phyloP scores from a whole-genome alignment of 2,329 filamentous ascomycete species.

The Knufia petricola region DNA sequence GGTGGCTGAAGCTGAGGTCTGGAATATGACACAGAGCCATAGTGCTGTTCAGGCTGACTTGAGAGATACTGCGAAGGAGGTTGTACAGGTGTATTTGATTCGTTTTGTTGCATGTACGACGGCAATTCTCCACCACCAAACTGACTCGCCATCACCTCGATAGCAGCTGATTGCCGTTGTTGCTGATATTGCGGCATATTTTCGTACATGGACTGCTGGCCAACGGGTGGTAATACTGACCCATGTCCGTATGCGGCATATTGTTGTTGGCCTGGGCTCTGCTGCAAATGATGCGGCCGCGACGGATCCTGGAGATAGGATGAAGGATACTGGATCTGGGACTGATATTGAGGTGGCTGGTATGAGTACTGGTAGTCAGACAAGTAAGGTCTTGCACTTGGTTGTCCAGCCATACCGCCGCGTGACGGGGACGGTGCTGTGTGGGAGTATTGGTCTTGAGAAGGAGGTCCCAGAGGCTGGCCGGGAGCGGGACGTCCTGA shows the following conservation, averaged over 20 bases:
- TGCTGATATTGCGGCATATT: constrained; percentile 61
- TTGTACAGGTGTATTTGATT: constrained; percentile 49
- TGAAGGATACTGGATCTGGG: constrained; percentile 56
- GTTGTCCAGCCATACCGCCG: constrained; percentile 28
- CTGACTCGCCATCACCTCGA: constrained; percentile 64
- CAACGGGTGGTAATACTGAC: constrained; percentile 56
- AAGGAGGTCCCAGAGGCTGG: constrained; percentile 32
- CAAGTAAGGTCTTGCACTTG: constrained; percentile 29
- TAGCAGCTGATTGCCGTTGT: constrained; percentile 57
- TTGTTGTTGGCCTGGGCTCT: constrained; percentile 39
- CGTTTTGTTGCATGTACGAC: constrained; percentile 59
- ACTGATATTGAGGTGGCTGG: constrained; percentile 44
- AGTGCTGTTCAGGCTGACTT: constrained; percentile 49
- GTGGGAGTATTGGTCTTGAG: constrained; percentile 40
- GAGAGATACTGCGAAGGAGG: constrained; percentile 55
- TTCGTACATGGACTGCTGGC: constrained; percentile 60
- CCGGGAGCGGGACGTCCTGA: constrained; percentile 19
- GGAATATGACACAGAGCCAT: constrained; percentile 51
- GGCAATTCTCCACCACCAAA: constrained; percentile 53
- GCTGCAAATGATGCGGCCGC: constrained; percentile 24
- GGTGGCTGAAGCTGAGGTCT: constrained; percentile 42
- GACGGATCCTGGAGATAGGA: constrained; percentile 49
- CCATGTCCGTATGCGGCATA: constrained; percentile 49
- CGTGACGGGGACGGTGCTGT: constrained; percentile 27
- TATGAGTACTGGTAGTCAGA: constrained; percentile 44